These are phyloP conservation scores for Linderina pennispora DNA, from an alignment of 192 early-diverging fungal genomes.

Conservation along the genomic window DNA sequence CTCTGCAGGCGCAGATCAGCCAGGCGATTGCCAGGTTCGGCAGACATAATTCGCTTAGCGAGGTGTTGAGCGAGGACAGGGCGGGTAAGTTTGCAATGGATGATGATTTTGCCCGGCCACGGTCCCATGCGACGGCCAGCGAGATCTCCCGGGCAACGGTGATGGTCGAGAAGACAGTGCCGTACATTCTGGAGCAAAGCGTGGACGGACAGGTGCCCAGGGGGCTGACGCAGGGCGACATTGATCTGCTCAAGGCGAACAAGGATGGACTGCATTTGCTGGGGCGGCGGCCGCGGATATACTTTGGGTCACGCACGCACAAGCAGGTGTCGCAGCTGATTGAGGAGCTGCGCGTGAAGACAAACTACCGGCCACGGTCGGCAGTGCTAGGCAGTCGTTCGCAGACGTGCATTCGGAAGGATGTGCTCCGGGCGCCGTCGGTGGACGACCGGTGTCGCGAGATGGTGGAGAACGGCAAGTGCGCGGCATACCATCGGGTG, in stretches of 20 bases:
- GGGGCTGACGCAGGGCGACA: slow-evolving; percentile 11
- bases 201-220: slow-evolving; percentile 1
- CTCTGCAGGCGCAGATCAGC: slow-evolving; percentile 19
- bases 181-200: slow-evolving; percentile 8
- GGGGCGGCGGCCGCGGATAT: slow-evolving; percentile 28
- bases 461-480: slow-evolving; percentile 29
- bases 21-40: slow-evolving; percentile 36
- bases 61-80: no score
- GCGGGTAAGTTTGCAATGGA: slow-evolving; percentile 15
- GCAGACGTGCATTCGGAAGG: slow-evolving; percentile 46
- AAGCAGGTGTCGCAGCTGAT: slow-evolving; percentile 55
- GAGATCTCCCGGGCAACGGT: slow-evolving; percentile 6
- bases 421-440: slow-evolving; percentile 15
- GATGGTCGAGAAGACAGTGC: no score
- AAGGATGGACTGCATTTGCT: no score
- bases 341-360: slow-evolving; percentile 49
- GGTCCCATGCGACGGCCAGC: slow-evolving; percentile 12
- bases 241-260: slow-evolving; percentile 7
- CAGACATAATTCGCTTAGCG: slow-evolving; percentile 38
- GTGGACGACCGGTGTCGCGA: slow-evolving; percentile 31
- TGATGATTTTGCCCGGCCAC: no score
- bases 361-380: slow-evolving; percentile 49
- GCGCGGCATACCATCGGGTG: background rate
- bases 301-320: slow-evolving; percentile 54
- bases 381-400: slow-evolving; percentile 48